A percentile compares a stretch with the other conserved stretches of the same genome.
These are phyloP conservation scores for Mortierella sp. DNA, from an alignment of 371 early-diverging fungal species.

Conservation along the genomic window DNA sequence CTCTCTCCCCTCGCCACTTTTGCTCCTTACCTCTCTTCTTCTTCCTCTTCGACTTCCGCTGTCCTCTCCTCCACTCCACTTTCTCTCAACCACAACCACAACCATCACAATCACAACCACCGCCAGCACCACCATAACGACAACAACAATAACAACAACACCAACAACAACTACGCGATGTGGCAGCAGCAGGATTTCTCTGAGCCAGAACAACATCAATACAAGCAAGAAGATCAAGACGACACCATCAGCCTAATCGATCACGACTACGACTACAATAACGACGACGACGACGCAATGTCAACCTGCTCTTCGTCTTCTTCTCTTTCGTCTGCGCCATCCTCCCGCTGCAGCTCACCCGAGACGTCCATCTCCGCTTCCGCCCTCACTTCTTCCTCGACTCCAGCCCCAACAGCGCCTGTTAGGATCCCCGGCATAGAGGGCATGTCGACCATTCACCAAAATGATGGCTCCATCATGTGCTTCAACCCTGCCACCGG, in stretches of 20 bases:
- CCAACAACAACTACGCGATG: not conserved
- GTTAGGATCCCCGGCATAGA: not conserved
- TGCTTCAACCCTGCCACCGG: slow-evolving; percentile 21
- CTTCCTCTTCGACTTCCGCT: not conserved
- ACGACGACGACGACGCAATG: not conserved
- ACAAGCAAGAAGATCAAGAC: not conserved
- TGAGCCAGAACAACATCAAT: not conserved
- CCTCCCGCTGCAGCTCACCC: slow-evolving; percentile 1
- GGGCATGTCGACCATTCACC: slow-evolving; percentile 25
- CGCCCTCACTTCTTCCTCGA: not conserved
- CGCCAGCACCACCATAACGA: not conserved
- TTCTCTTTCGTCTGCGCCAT: slow-evolving; percentile 8
- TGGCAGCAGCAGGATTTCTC: not conserved
- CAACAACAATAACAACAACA: not conserved
- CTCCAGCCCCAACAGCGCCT: not conserved
- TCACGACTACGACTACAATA: too few species aligned
- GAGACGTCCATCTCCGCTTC: not conserved
- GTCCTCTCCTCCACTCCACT: not conserved
- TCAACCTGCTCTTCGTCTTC: not conserved
- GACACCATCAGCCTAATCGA: not conserved
- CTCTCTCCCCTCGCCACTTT: not conserved
- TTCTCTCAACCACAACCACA: not conserved
- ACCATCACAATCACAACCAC: not conserved
- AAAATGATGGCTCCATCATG: slow-evolving; percentile 44
- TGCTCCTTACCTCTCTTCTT: not conserved